Conservation (phyloP, 106 monocot genomes). For the Iris macrosiphon region DNA sequence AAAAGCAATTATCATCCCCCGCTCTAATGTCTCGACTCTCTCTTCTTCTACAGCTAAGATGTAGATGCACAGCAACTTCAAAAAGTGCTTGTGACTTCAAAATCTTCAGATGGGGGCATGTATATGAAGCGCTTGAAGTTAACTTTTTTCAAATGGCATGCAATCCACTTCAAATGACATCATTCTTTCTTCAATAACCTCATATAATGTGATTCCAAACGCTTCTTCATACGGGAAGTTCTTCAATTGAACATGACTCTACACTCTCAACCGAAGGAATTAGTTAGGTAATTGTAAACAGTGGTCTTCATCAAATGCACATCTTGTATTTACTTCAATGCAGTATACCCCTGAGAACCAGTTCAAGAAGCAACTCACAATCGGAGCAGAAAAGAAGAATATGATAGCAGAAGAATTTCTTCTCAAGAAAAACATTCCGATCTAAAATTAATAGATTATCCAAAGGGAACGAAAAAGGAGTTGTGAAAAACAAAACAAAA, state of each 20-base stretch:
- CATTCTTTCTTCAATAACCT: conserved; percentile 44
- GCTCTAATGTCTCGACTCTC: conserved; percentile 25
- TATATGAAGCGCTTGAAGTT: conserved; percentile 38
- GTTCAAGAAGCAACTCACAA: conserved; percentile 55
- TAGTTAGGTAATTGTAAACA: conserved; percentile 37
- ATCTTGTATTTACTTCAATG: conserved; percentile 76
- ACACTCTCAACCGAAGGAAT: conserved; percentile 42
- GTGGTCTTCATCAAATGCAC: conserved; percentile 60
- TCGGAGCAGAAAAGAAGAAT: conserved; percentile 15
- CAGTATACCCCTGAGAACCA: conserved; percentile 63
- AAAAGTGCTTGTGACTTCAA: conserved; percentile 34
- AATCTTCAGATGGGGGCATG: conserved; percentile 31
- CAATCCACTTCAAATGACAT: conserved; percentile 34
- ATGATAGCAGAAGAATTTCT: conserved; percentile 11
- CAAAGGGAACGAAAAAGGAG: too few species aligned
- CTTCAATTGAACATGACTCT: conserved; percentile 55
- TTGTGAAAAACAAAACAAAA: too few species aligned
- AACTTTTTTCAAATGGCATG: conserved; percentile 47
- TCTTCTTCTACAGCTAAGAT: conserved; percentile 42
- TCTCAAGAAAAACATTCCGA: neutral
- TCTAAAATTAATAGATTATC: too few species aligned
- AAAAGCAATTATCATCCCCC: conserved; percentile 26
- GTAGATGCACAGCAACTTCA: conserved; percentile 35
- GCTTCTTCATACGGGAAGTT: conserved; percentile 41
- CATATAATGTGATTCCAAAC: conserved; percentile 26